Evolutionary conservation across 2,329 filamentous ascomycete genomes (phyloP).

Genomic region (Xylariaceae sp.): DNA sequence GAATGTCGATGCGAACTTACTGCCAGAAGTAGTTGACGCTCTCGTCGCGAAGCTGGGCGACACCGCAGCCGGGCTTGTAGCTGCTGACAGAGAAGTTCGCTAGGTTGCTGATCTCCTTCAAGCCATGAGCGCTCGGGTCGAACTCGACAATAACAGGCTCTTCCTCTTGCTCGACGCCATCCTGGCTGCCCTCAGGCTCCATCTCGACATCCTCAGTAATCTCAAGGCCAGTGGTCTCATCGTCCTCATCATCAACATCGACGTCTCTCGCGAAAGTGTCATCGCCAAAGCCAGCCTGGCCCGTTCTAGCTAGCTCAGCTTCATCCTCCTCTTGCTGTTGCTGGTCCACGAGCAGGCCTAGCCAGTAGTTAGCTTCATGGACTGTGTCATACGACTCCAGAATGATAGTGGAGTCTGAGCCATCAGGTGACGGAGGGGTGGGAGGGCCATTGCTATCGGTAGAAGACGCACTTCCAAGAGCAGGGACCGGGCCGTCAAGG

Average conservation of each 20-base stretch:
- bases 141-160: conserved; percentile 41
- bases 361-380: too few species aligned
- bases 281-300: conserved; percentile 10
- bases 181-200: conserved; percentile 31
- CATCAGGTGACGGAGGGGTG: too few species aligned
- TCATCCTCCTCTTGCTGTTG: conserved; percentile 4
- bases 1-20: conserved; percentile 41
- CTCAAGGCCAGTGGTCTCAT: conserved; percentile 21
- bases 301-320: conserved; percentile 2
- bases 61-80: conserved; percentile 75
- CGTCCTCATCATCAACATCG: conserved; percentile 24
- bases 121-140: conserved; percentile 51
- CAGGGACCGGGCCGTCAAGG: too few species aligned
- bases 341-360: conserved; percentile 12
- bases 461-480: too few species aligned
- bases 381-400: too few species aligned
- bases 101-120: conserved; percentile 82
- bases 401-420: too few species aligned
- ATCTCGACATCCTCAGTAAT: conserved; percentile 29
- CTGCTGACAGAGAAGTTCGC: conserved; percentile 80
- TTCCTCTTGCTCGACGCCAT: conserved; percentile 36
- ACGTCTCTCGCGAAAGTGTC: conserved; percentile 30
- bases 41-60: conserved; percentile 70
- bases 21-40: conserved; percentile 76
- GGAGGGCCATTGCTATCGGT: too few species aligned